phyloP scores from a whole-genome alignment of 305 asterid species.

The Withania somnifera region DNA sequence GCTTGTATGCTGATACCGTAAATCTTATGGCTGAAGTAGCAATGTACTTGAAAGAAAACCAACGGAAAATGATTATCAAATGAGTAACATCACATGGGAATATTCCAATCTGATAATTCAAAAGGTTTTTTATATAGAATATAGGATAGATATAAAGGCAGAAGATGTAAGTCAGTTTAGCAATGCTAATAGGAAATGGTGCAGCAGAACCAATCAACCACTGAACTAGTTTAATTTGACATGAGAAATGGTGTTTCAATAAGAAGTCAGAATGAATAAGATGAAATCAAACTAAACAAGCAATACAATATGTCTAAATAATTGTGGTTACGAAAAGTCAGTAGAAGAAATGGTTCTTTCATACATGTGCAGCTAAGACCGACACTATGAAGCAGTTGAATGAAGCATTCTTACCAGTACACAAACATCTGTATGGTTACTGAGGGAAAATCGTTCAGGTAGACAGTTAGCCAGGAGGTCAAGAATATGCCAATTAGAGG shows the following conservation, averaged over 20 bases:
- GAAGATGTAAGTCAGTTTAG: neutral
- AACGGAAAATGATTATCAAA: too few species aligned
- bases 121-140: too few species aligned
- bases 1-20: too few species aligned
- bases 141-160: too few species aligned
- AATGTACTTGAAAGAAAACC: too few species aligned
- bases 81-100: too few species aligned
- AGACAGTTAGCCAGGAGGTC: conserved; percentile 74
- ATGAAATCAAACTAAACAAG: neutral
- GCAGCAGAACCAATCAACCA: neutral
- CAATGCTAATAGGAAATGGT: neutral
- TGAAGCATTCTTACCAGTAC: conserved; percentile 45
- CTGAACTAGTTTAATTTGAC: neutral
- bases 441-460: conserved; percentile 59
- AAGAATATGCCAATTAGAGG: conserved; percentile 68
- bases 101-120: too few species aligned
- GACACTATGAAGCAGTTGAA: neutral
- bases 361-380: neutral
- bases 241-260: neutral
- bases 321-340: neutral
- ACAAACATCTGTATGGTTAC: conserved; percentile 54
- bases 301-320: neutral
- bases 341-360: neutral
- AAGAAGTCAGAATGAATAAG: neutral
- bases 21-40: too few species aligned